Percentiles rank a stretch among this genome's conserved stretches.
Evolutionary conservation across 208 protist species (phyloP).

Genomic region (Trypanosoma avium): DNA sequence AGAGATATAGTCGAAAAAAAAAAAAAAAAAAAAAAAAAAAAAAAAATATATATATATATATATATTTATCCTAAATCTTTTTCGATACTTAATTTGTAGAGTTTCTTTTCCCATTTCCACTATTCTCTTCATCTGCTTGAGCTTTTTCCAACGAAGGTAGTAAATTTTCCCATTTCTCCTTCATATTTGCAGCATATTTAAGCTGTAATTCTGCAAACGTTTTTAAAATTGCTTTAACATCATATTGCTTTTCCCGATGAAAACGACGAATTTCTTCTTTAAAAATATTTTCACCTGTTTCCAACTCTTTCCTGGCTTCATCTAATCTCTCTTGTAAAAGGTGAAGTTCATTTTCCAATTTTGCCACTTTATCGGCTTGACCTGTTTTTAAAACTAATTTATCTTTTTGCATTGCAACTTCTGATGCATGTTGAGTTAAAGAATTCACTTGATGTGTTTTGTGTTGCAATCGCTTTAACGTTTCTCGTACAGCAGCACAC

Average conservation of each 20-base stretch:
- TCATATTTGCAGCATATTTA: conserved; percentile 66
- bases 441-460: conserved; percentile 34
- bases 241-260: conserved; percentile 80
- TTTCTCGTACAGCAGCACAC: conserved; percentile 70
- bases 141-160: conserved; percentile 43
- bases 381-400: conserved; percentile 27
- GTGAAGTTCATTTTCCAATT: conserved; percentile 29
- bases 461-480: conserved; percentile 47
- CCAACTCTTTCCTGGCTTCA: conserved; percentile 29
- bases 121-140: conserved; percentile 11
- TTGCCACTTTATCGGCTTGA: conserved; percentile 26
- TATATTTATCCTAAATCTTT: not conserved
- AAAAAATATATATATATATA: not conserved
- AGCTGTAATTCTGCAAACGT: conserved; percentile 79
- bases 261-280: conserved; percentile 74
- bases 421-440: conserved; percentile 20
- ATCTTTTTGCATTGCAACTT: conserved; percentile 29
- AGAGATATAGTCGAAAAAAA: conserved; percentile 5
- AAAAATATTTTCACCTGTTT: conserved; percentile 27
- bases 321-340: conserved; percentile 36
- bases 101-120: conserved; percentile 1
- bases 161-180: conserved; percentile 67
- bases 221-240: conserved; percentile 76
- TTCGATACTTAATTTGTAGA: not conserved
- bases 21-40: not conserved